Evolutionary conservation across 2,329 filamentous ascomycete genomes (phyloP).

Genomic region (Sclerotiophoma versabilis): DNA sequence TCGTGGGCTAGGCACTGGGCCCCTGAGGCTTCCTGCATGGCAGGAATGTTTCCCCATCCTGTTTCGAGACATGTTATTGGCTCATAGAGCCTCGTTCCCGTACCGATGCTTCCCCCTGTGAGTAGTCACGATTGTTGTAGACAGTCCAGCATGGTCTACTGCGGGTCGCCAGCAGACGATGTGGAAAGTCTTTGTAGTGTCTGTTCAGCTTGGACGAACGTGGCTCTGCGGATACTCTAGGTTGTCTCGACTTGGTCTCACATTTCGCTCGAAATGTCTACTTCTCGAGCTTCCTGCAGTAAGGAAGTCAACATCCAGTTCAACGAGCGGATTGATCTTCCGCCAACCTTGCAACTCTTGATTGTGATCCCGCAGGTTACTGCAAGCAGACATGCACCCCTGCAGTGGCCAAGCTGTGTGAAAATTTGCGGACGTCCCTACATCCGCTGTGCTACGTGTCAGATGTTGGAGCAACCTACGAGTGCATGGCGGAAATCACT

Average conservation of each 20-base stretch:
- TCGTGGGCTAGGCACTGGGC: conserved; percentile 10
- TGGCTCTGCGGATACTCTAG: neutral
- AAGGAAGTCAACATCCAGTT: neutral
- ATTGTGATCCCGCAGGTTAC: conserved; percentile 1
- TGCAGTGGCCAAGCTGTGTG: conserved; percentile 11
- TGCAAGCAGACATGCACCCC: neutral
- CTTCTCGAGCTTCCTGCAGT: neutral
- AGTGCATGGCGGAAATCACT: conserved; percentile 6
- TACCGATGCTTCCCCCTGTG: conserved; percentile 8
- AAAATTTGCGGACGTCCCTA: conserved; percentile 17
- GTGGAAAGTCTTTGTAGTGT: neutral
- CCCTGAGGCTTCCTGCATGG: conserved; percentile 6
- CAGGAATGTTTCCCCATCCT: conserved; percentile 2
- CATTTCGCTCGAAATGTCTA: neutral
- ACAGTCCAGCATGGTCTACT: neutral
- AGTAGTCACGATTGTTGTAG: neutral
- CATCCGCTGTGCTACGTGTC: conserved; percentile 18
- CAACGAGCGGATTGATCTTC: neutral
- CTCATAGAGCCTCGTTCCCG: conserved; percentile 2
- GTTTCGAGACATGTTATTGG: conserved; percentile 2
- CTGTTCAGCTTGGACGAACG: neutral
- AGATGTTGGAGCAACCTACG: conserved; percentile 5
- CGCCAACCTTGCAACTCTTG: neutral
- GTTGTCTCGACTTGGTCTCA: neutral
- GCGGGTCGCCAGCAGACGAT: neutral